These are phyloP conservation scores for Hypseocharis bilobata DNA, from an alignment of 441 rosid species.

Conservation along the genomic window DNA sequence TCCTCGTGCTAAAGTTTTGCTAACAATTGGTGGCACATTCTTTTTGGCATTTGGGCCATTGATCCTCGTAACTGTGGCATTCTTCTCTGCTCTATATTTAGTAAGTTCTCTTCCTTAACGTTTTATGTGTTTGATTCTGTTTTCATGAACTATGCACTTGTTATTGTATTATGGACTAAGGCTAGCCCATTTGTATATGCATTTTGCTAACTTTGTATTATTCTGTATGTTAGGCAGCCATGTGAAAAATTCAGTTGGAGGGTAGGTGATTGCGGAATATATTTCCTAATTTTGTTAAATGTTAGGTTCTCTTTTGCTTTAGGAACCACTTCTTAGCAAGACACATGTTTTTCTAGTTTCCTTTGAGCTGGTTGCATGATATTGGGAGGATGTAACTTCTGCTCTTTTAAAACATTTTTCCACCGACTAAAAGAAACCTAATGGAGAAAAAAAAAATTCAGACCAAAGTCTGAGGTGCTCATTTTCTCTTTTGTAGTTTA, in stretches of 20 bases:
- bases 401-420: neutral
- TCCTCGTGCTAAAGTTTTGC: slow-evolving; percentile 76
- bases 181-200: neutral
- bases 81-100: slow-evolving; percentile 61
- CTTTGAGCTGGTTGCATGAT: neutral
- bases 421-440: neutral
- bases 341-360: neutral
- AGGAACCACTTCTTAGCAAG: neutral
- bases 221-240: neutral
- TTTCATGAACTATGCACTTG: neutral
- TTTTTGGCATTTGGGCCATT: slow-evolving; percentile 80
- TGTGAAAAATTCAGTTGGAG: neutral
- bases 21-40: slow-evolving; percentile 82
- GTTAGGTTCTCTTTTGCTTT: neutral
- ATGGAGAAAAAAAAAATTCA: too few species aligned
- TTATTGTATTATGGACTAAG: neutral
- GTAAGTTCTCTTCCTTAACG: slow-evolving; percentile 38
- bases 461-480: too few species aligned
- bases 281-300: neutral
- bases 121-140: slow-evolving; percentile 8
- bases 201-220: neutral
- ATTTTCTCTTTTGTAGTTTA: neutral
- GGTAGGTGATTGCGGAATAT: neutral
- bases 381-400: neutral
- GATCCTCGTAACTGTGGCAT: slow-evolving; percentile 58